Evolutionary conservation across 2,329 filamentous ascomycete species (phyloP), one percentile per base, ranked within the genome.

Genomic region (Penicillium sp.): DNA sequence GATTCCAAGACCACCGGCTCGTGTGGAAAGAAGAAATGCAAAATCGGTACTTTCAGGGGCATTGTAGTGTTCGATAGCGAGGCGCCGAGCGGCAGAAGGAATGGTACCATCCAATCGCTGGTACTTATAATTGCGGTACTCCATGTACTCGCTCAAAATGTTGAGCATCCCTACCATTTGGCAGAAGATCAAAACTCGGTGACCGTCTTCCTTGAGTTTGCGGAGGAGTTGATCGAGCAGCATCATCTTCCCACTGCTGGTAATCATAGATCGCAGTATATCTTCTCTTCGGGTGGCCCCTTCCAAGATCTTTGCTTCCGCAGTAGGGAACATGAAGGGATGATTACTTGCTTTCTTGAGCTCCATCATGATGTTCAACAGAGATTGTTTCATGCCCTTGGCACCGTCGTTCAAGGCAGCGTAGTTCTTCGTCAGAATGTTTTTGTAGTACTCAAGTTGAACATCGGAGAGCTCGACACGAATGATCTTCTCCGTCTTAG

Each of bases 131-230:
- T 92, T 92, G 59, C 94, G 89, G 49, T 94, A 84, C 48, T 91
- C 90, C 61, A 97, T 85, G 70, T 99, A 99, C 67, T 99, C 93
- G 42, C 91, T 91, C 1, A 99, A 82, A 49, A 99, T 94, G 68
- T 99, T 92, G 19, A 99, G 83, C 90, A 99, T 97, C 71, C 91
- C 95, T 31, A 99, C 95, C 94, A 99, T 99, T 71, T 99, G 94
- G 72, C 93, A 97, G 80, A 99, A 99, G 61, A 99, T 97, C 59
- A 99, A 79, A 11, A 99, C 95, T 51, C 94, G 90, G 74, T 99
- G 94, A 44, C 91, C 91, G 68, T 99, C 94, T 63, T 88, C 90
- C 73, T 89, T 96, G 62, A 99, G 78, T 75, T 99, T 99, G 5
- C 89, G 89, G 10, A 99, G 82, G n/a, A 99, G 86, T 70, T 92